Evolutionary conservation across 306 rosid genomes (phyloP), one percentile per base, ranked within the genome.

Genomic region (Rosa rugosa): DNA sequence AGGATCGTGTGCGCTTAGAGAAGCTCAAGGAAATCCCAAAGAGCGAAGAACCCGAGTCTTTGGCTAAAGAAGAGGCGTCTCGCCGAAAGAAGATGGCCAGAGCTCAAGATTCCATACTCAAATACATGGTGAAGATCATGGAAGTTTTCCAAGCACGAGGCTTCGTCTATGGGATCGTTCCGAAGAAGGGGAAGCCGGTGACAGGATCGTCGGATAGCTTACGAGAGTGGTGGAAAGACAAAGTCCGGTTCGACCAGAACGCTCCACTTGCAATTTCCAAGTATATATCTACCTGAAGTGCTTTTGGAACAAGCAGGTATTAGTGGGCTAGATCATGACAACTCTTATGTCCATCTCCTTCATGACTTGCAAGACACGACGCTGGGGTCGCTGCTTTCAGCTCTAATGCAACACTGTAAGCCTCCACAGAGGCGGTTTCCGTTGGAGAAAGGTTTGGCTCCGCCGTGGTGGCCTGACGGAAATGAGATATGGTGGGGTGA

Each of bases 401-500:
- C 97, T 20, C 63, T 91, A 5, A 85, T 93, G 86, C 91, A 88
- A 53, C 89, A 85, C 72, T 87, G 94, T 11, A 20, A 73, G 0
- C 94, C 97, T 1, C 90, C 93, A 0, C 94, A 87, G 59, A 75
- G 90, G 78, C 84, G 81, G 46, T 91, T 85, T 49, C 90, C 94
- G 0, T 62, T 84, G 11, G 89, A 91, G 20, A 91, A 75, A 72
- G 94, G 96, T 0, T 20, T 89, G n/a, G 82, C 93, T 16, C 92
- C 96, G 4, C 96, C 91, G 0, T 89, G 94, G 96, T 89, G 97
- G 97, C 92, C 92, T 17, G 88, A 65, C 1, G 89, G 92, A 10
- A 41, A 16, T 13, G 90, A 91, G 76, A 1, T 74, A 2, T 91
- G 94, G 91, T 93, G 93, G 98, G 93, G 93, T 0, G 64, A 88